A percentile compares a stretch with the other conserved stretches of the same genome.
Evolutionary conservation across 78 protist genomes (phyloP).

Genomic region (Polysphondylium violaceum): DNA sequence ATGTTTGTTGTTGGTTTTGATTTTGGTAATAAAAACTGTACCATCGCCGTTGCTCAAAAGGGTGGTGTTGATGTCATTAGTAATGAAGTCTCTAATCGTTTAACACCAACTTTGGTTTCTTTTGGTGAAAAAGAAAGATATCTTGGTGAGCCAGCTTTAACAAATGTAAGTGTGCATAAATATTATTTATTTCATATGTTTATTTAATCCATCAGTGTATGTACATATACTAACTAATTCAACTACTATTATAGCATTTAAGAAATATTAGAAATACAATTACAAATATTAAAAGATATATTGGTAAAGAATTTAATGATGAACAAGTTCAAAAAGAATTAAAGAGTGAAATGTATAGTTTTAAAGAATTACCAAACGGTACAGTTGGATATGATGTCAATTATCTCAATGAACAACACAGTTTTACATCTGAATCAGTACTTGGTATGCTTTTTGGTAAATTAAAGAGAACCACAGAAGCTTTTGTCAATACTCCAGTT

Average conservation of each 20-base stretch:
- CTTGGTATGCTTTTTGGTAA: conserved; percentile 91
- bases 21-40: conserved; percentile 82
- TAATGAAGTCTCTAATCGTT: conserved; percentile 91
- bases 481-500: conserved; percentile 42
- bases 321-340: conserved; percentile 61
- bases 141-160: conserved; percentile 86
- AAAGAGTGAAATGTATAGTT: conserved; percentile 13
- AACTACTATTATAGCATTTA: conserved; percentile 23
- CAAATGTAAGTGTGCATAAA: conserved; percentile 45
- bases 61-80: conserved; percentile 94
- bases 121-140: conserved; percentile 81
- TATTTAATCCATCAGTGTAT: neutral
- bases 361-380: conserved; percentile 45
- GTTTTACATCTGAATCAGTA: conserved; percentile 83
- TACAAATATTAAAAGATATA: conserved; percentile 84
- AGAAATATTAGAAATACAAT: conserved; percentile 93
- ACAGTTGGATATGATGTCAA: conserved; percentile 76
- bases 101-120: conserved; percentile 86
- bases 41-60: conserved; percentile 89
- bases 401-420: conserved; percentile 74
- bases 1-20: conserved; percentile 90
- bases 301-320: conserved; percentile 84
- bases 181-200: neutral
- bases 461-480: conserved; percentile 84
- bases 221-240: neutral